A percentile compares a stretch with the other conserved stretches of the same genome.
phyloP scores from a whole-genome alignment of 1,284 basidiomycete genomes.

The Papiliotrema nemorosa region DNA sequence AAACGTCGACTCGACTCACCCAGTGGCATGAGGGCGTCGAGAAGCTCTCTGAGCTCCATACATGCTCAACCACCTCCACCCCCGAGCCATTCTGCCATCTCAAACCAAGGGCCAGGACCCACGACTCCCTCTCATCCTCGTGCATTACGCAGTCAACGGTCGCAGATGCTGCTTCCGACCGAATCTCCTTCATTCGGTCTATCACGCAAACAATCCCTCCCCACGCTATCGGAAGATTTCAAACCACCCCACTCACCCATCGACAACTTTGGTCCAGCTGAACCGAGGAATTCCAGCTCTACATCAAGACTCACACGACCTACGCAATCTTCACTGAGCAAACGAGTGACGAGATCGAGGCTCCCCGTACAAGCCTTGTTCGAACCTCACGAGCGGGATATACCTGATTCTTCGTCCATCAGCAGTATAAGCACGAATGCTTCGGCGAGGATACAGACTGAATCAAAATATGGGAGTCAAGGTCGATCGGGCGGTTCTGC shows the following conservation, averaged over 20 bases:
- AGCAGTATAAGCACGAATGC: constrained; percentile 2
- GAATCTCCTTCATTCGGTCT: no score
- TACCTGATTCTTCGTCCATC: constrained; percentile 24
- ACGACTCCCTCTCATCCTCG: no score
- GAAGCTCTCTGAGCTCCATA: no score
- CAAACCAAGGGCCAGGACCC: no score
- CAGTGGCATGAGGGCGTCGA: no score
- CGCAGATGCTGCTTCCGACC: no score
- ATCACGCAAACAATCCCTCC: neutral
- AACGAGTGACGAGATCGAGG: constrained; percentile 52
- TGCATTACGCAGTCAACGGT: no score
- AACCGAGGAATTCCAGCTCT: constrained; percentile 31
- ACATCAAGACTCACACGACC: constrained; percentile 72
- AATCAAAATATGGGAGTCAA: neutral
- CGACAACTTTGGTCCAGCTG: neutral
- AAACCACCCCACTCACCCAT: constrained; percentile 15
- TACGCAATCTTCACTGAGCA: constrained; percentile 63
- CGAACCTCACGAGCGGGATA: constrained; percentile 50
- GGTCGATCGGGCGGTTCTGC: neutral
- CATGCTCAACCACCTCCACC: no score
- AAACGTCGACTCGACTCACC: no score
- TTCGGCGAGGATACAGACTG: neutral
- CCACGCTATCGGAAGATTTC: neutral
- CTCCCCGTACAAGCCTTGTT: constrained; percentile 63
- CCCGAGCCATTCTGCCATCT: no score